A percentile compares a stretch with the other conserved stretches of the same genome.
phyloP scores from a whole-genome alignment of 345 rosid species.

The Noccaea caerulescens region DNA sequence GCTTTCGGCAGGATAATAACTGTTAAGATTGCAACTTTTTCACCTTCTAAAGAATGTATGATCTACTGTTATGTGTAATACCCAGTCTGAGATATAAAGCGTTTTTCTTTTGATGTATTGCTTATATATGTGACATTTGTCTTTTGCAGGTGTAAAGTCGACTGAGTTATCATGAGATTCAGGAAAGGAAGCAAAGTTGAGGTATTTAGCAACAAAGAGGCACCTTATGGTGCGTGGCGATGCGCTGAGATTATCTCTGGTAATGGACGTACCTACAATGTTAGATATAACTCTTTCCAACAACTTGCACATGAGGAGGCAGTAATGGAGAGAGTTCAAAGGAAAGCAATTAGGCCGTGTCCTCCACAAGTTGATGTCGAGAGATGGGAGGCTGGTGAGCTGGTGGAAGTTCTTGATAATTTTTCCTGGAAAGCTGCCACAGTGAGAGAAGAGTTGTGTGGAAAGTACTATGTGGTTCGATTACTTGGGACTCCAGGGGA shows the following conservation, averaged over 20 bases:
- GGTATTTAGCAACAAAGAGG: constrained; percentile 61
- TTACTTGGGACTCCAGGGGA: constrained; percentile 50
- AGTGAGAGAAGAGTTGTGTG: constrained; percentile 44
- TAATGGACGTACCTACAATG: constrained; percentile 65
- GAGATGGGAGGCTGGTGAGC: constrained; percentile 61
- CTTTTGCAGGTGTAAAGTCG: constrained; percentile 33
- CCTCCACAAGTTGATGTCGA: constrained; percentile 57
- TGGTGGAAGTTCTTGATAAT: constrained; percentile 64
- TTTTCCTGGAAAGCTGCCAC: constrained; percentile 66
- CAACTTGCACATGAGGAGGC: constrained; percentile 11
- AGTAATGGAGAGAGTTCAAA: constrained; percentile 55
- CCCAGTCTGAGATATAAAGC: neutral
- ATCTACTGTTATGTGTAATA: neutral
- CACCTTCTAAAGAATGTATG: neutral
- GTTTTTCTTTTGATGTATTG: neutral
- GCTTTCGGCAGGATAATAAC: neutral
- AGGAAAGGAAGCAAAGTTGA: constrained; percentile 72
- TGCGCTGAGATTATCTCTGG: constrained; percentile 67
- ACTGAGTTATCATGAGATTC: constrained; percentile 57
- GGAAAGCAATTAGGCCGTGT: constrained; percentile 68
- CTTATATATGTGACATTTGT: constrained; percentile 7
- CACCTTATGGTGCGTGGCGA: constrained; percentile 63
- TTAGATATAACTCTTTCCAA: constrained; percentile 46
- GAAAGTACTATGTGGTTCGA: constrained; percentile 51
- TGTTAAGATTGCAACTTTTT: constrained; percentile 1